Percentiles rank a stretch among this genome's conserved stretches.
Conservation (phyloP, 2,329 filamentous ascomycete genomes). For the Trichoderma simmonsii region DNA sequence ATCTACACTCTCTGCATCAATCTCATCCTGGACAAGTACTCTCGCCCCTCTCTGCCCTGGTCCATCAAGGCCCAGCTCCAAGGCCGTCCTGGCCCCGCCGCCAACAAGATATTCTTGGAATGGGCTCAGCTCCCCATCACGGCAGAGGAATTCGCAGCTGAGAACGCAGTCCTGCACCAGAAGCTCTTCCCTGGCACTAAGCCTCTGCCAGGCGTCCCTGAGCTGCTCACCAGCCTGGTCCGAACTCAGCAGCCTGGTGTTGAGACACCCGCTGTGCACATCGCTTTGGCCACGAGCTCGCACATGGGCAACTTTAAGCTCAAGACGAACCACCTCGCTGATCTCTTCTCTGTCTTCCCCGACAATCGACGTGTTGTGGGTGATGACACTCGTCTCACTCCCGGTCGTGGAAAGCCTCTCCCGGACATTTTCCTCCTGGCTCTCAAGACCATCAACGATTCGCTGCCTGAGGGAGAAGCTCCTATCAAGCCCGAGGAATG, state of each 20-base stretch:
- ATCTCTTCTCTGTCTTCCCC: constrained; percentile 65
- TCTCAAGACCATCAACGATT: constrained; percentile 77
- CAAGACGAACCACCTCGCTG: constrained; percentile 64
- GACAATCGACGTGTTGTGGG: constrained; percentile 72
- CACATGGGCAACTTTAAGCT: constrained; percentile 68
- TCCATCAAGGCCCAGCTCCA: constrained; percentile 84
- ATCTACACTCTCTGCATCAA: constrained; percentile 83
- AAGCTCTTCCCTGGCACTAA: constrained; percentile 70
- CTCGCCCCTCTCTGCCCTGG: constrained; percentile 78
- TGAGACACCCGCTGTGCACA: constrained; percentile 52
- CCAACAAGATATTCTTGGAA: constrained; percentile 58
- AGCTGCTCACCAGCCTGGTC: constrained; percentile 61
- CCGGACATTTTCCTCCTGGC: constrained; percentile 94
- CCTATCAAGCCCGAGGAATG: constrained; percentile 79
- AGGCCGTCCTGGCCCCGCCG: constrained; percentile 53
- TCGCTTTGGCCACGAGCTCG: constrained; percentile 84
- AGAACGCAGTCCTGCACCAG: constrained; percentile 62
- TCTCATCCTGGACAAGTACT: constrained; percentile 71
- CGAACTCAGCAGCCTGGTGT: constrained; percentile 37
- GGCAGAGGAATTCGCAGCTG: constrained; percentile 60
- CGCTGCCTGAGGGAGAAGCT: constrained; percentile 59
- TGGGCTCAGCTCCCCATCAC: constrained; percentile 86
- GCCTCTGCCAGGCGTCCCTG: constrained; percentile 73
- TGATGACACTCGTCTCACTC: constrained; percentile 74
- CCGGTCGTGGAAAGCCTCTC: constrained; percentile 85